Evolutionary conservation across 1,284 basidiomycete genomes (phyloP).

Genomic region (Leccinum subrobustum): DNA sequence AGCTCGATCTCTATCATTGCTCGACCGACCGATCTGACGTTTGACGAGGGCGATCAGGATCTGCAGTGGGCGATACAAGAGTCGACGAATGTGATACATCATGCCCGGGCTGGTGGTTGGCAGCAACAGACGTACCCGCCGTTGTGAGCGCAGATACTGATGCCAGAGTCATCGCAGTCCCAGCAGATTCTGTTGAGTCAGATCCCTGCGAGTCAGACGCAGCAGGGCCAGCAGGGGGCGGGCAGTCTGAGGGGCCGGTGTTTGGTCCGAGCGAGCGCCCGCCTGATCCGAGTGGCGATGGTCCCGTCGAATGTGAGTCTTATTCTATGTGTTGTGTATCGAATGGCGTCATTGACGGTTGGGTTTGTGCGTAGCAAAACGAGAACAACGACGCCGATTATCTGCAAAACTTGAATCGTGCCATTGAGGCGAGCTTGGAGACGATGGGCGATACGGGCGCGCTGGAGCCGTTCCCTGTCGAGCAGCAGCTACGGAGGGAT

Average conservation of each 20-base stretch:
- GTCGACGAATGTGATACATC: constrained; percentile 43
- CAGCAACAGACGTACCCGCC: constrained; percentile 13
- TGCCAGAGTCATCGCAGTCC: neutral
- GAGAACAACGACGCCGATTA: constrained; percentile 43
- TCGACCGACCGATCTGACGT: constrained; percentile 49
- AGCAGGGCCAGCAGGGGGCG: neutral
- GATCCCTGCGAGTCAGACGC: neutral
- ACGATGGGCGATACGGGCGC: constrained; percentile 32
- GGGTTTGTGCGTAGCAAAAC: constrained; percentile 24
- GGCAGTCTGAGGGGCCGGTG: constrained; percentile 33
- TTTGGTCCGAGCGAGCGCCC: constrained; percentile 61
- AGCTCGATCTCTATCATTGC: constrained; percentile 47
- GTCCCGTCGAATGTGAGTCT: constrained; percentile 59
- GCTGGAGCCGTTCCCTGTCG: constrained; percentile 43
- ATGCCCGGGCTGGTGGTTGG: neutral
- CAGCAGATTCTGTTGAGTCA: constrained; percentile 1
- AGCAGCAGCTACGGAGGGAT: constrained; percentile 53
- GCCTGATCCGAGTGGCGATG: constrained; percentile 60
- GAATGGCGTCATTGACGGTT: constrained; percentile 2
- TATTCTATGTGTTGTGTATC: neutral
- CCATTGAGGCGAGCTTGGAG: constrained; percentile 63
- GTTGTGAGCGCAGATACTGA: constrained; percentile 9
- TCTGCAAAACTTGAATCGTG: constrained; percentile 58
- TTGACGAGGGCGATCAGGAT: constrained; percentile 49
- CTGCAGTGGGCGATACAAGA: constrained; percentile 51